Conservation (phyloP, 2,329 filamentous ascomycete species). For the Pseudohalonectria lignicola region DNA sequence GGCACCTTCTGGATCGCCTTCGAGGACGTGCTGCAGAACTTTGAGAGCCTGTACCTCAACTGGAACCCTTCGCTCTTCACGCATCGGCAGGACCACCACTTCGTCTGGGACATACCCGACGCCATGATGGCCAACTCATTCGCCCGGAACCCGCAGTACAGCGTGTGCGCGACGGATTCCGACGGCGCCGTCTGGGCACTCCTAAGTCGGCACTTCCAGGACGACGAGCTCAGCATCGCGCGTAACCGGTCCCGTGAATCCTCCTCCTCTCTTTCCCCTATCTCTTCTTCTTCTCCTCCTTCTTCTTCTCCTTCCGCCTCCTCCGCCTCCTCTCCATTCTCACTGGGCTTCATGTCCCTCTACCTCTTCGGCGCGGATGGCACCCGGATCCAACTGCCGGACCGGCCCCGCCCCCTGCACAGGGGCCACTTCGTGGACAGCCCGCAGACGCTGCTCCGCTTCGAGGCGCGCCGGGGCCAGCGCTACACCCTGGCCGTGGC, state of each 20-base stretch:
- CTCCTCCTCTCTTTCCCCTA: conserved; percentile 14
- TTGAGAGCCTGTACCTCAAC: conserved; percentile 92
- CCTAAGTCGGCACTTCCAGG: conserved; percentile 75
- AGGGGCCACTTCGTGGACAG: conserved; percentile 87
- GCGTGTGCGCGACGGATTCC: conserved; percentile 41
- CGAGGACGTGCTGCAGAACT: conserved; percentile 80
- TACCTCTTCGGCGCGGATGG: conserved; percentile 64
- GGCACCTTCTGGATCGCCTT: conserved; percentile 93
- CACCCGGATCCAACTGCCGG: conserved; percentile 60
- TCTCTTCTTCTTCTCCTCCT: conserved; percentile 19
- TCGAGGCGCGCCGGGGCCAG: conserved; percentile 39
- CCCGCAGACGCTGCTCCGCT: conserved; percentile 75
- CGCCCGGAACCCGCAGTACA: conserved; percentile 61
- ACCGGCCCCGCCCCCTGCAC: conserved; percentile 43
- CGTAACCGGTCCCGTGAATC: conserved; percentile 23
- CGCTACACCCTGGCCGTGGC: conserved; percentile 43
- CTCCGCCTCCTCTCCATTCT: conserved; percentile 8
- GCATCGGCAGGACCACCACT: conserved; percentile 79
- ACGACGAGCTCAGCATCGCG: conserved; percentile 47
- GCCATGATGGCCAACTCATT: conserved; percentile 41
- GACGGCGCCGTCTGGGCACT: conserved; percentile 70
- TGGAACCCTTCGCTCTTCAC: conserved; percentile 86
- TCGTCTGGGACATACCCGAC: conserved; percentile 59
- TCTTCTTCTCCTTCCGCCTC: conserved; percentile 26
- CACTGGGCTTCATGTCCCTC: conserved; percentile 74